Conservation (phyloP, 768 basidiomycete species). For the Podaxis pistillaris region DNA sequence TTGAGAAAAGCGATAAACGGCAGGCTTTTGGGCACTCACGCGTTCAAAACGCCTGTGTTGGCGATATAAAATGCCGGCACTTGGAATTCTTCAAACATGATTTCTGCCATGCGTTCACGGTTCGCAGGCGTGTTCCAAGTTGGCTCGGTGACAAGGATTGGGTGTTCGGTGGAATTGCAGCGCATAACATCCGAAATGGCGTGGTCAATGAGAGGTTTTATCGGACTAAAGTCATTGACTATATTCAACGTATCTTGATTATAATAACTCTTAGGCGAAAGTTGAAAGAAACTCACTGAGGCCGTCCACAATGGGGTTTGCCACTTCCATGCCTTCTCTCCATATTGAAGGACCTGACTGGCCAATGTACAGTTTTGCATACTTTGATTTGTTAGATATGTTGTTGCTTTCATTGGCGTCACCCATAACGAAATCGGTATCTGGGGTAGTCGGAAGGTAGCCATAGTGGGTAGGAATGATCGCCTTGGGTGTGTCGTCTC, state of each 20-base stretch:
- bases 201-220: constrained; percentile 70
- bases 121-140: constrained; percentile 96
- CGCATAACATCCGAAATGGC: constrained; percentile 76
- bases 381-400: constrained; percentile 34
- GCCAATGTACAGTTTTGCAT: constrained; percentile 73
- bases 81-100: constrained; percentile 96
- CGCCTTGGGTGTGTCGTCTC: constrained; percentile 93
- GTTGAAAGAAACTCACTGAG: constrained; percentile 54
- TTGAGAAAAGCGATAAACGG: not conserved
- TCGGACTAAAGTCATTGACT: constrained; percentile 79
- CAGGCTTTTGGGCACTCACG: constrained; percentile 49
- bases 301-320: constrained; percentile 80
- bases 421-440: constrained; percentile 55
- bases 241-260: not conserved
- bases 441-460: constrained; percentile 47
- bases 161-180: constrained; percentile 80
- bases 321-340: constrained; percentile 87
- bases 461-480: constrained; percentile 91
- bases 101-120: constrained; percentile 92
- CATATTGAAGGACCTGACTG: constrained; percentile 89
- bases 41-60: constrained; percentile 90
- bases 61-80: constrained; percentile 97
- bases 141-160: constrained; percentile 90
- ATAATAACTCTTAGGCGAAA: not conserved
- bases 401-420: constrained; percentile 40